Percentiles rank a stretch among this genome's conserved stretches.
phyloP scores from a whole-genome alignment of 331 rosid species.

The Saraca asoca region DNA sequence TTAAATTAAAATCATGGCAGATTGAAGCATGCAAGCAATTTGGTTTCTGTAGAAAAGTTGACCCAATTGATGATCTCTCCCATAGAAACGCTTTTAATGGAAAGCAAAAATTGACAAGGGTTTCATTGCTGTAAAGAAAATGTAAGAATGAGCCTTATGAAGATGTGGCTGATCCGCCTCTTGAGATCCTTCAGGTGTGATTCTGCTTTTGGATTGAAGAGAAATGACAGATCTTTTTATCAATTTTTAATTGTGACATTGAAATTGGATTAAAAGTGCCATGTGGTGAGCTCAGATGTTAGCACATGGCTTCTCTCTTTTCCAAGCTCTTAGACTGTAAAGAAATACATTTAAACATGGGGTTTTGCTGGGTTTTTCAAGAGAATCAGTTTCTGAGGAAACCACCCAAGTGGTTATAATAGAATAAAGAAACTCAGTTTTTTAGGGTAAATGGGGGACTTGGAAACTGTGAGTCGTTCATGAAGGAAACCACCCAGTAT shows the following conservation, averaged over 20 bases:
- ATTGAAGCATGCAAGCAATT: not conserved
- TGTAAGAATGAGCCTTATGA: not conserved
- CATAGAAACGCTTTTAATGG: not conserved
- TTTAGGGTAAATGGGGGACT: constrained; percentile 37
- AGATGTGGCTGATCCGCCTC: not conserved
- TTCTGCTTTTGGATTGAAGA: constrained; percentile 17
- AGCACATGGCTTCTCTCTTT: constrained; percentile 81
- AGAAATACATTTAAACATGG: constrained; percentile 37
- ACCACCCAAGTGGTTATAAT: constrained; percentile 40
- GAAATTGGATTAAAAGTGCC: constrained; percentile 54
- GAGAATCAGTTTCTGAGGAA: constrained; percentile 59
- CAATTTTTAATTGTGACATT: constrained; percentile 27
- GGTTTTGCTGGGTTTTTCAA: constrained; percentile 45
- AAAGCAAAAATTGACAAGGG: not conserved
- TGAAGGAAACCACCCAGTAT: constrained; percentile 18
- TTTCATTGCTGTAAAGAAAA: not conserved
- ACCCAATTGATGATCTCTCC: not conserved
- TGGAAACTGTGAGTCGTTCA: constrained; percentile 52
- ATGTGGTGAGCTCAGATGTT: constrained; percentile 76
- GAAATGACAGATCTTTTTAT: constrained; percentile 11
- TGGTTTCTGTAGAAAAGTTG: constrained; percentile 15
- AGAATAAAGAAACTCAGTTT: constrained; percentile 28
- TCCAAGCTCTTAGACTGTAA: constrained; percentile 46
- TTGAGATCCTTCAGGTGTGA: constrained; percentile 1
- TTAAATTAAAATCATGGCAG: no score